These are phyloP conservation scores for Cucumis sativus DNA, from an alignment of 306 rosid species.

Conservation along the genomic window Cucumber_9930_V3 NC_026659.2:1216501-1217000, in stretches of 20 bases:
- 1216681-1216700: slow-evolving; percentile 21
- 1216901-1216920: neutral
- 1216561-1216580: slow-evolving; percentile 19
- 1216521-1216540: slow-evolving; percentile 54
- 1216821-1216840: neutral
- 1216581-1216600: slow-evolving; percentile 18
- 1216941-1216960: neutral
- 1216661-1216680: slow-evolving; percentile 61
- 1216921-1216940: neutral
- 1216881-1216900: neutral
- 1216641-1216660: slow-evolving; percentile 58
- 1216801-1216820: neutral
- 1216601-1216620: slow-evolving; percentile 39
- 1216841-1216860: neutral
- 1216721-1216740: slow-evolving; percentile 52
- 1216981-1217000: neutral
- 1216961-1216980: neutral
- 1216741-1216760: slow-evolving; percentile 24
- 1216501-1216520: slow-evolving; percentile 37
- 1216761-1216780: neutral
- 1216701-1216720: slow-evolving; percentile 41
- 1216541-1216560: slow-evolving; percentile 26
- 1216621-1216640: slow-evolving; percentile 21
- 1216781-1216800: neutral
- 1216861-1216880: neutral